These are phyloP conservation scores for Solanum paucissectum DNA, from an alignment of 257 asterid genomes.

Conservation along the genomic window DNA sequence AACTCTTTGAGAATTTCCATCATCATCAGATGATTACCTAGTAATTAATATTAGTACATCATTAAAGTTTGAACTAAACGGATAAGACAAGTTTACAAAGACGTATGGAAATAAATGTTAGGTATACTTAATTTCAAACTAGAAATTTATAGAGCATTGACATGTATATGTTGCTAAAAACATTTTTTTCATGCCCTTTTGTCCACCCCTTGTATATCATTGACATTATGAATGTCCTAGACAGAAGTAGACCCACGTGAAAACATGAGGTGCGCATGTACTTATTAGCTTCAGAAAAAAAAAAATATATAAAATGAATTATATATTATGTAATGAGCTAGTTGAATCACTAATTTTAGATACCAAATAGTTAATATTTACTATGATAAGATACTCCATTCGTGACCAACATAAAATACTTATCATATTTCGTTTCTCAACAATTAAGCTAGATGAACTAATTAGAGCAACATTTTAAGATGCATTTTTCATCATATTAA, in stretches of 20 bases:
- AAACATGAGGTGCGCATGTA: not conserved
- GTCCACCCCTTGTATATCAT: not conserved
- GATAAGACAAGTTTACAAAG: not conserved
- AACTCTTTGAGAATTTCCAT: not conserved
- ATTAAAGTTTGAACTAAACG: not conserved
- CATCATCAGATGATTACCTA: not conserved
- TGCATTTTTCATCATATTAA: not conserved
- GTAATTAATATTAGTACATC: not conserved
- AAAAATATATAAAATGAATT: not conserved
- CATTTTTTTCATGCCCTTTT: not conserved
- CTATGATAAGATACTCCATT: not conserved
- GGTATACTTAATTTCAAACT: not conserved
- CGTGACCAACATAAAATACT: not conserved
- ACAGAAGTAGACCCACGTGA: accelerated
- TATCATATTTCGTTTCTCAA: not conserved
- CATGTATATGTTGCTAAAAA: not conserved
- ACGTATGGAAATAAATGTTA: not conserved
- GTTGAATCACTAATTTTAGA: not conserved
- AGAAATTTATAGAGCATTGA: not conserved
- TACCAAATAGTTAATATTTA: not conserved
- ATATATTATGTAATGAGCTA: accelerated
- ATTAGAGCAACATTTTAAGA: not conserved
- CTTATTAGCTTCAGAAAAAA: accelerated
- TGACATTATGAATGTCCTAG: not conserved
- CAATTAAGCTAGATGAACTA: not conserved